A percentile compares a stretch with the other conserved stretches of the same genome.
Conservation (phyloP, 2,329 filamentous ascomycete genomes). For the Trichophyton schoenleinii region DNA sequence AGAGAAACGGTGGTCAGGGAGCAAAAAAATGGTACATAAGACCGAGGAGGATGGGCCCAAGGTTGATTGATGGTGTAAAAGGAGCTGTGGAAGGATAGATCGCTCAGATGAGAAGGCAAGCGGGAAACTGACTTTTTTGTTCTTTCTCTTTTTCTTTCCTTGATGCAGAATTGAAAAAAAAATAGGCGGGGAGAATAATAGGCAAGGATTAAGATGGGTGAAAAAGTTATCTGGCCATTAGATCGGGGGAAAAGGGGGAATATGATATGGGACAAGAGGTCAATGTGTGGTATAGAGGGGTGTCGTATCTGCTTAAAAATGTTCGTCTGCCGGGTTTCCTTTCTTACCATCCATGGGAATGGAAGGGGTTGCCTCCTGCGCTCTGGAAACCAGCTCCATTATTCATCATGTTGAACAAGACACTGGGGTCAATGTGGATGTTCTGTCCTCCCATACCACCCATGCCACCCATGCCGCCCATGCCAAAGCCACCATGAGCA, state of each 20-base stretch:
- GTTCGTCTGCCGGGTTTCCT: not conserved
- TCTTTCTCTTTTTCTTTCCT: not conserved
- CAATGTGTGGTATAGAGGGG: no score
- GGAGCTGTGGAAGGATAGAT: not conserved
- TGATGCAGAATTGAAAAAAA: not conserved
- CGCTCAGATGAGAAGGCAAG: not conserved
- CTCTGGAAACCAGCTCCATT: constrained; percentile 42
- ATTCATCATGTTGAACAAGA: constrained; percentile 76
- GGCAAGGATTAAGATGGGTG: not conserved
- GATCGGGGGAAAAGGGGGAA: not conserved
- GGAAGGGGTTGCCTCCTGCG: constrained; percentile 37
- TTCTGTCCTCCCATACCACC: constrained; percentile 21
- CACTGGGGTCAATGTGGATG: constrained; percentile 57
- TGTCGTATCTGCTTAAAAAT: no score
- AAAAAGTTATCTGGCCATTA: not conserved
- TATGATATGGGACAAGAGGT: not conserved
- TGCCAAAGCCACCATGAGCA: constrained; percentile 43
- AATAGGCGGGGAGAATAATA: not conserved
- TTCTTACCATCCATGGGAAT: constrained; percentile 15
- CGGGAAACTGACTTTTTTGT: not conserved
- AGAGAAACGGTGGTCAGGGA: not conserved
- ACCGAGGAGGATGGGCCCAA: constrained; percentile 4
- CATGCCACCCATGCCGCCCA: constrained; percentile 33
- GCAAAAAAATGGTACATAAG: not conserved
- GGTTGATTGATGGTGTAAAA: not conserved